Conservation (phyloP, 345 rosid species). For the Chamaenerion angustifolium region DNA sequence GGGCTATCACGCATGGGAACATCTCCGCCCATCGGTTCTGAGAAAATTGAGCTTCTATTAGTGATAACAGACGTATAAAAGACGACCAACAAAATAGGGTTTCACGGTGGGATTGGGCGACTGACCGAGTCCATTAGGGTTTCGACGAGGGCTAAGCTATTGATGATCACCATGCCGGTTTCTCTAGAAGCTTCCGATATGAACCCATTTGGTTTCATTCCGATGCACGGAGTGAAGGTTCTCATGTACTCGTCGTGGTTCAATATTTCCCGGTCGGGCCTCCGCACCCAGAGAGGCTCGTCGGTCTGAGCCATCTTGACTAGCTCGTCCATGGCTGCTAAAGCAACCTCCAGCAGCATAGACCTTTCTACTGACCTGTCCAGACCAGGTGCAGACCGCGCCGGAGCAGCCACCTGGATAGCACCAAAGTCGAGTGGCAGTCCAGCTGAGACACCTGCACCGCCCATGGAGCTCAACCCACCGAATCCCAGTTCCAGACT, state of each 20-base stretch:
- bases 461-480: conserved; percentile 20
- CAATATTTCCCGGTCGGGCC: conserved; percentile 42
- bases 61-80: neutral
- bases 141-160: conserved; percentile 80
- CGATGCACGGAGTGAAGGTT: conserved; percentile 46
- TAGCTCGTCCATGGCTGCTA: conserved; percentile 79
- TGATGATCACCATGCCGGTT: conserved; percentile 69
- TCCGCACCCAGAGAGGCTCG: conserved; percentile 63
- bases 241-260: conserved; percentile 63
- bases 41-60: no score
- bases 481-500: conserved; percentile 68
- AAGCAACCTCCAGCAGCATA: conserved; percentile 65
- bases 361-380: conserved; percentile 53
- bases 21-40: conserved; percentile 96
- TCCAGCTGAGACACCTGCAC: conserved; percentile 13
- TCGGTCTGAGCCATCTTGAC: conserved; percentile 70
- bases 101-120: conserved; percentile 4
- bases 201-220: conserved; percentile 56
- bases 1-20: conserved; percentile 84
- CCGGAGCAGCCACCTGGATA: conserved; percentile 15
- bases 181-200: conserved; percentile 80
- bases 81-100: neutral
- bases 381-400: conserved; percentile 38
- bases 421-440: conserved; percentile 40
- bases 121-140: conserved; percentile 89